Percentiles rank a stretch among this genome's conserved stretches.
phyloP scores from a whole-genome alignment of 2,329 filamentous ascomycete genomes.

The Fusarium sp. region DNA sequence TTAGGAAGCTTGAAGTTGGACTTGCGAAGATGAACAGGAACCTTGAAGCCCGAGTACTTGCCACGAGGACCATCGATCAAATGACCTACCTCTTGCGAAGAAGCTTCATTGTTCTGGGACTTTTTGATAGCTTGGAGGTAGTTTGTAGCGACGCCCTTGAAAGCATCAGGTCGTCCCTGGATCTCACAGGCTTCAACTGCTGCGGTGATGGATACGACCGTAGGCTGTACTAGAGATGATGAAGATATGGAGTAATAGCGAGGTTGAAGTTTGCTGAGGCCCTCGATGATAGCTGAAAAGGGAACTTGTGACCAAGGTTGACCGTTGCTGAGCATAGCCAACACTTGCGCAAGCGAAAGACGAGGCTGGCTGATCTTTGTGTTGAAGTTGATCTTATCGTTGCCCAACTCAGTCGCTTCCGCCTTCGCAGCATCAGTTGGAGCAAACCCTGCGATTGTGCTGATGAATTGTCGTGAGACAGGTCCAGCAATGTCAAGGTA shows the following conservation, averaged over 20 bases:
- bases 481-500: constrained; percentile 19
- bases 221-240: constrained; percentile 23
- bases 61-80: not conserved
- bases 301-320: not conserved
- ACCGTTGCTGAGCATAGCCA: not conserved
- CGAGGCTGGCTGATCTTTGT: not conserved
- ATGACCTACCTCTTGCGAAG: not conserved
- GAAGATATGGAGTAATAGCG: constrained; percentile 38
- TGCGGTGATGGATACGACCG: constrained; percentile 11
- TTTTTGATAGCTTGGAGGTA: constrained; percentile 22
- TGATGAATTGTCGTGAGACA: constrained; percentile 13
- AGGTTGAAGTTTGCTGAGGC: constrained; percentile 19
- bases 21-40: constrained; percentile 5
- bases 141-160: constrained; percentile 19
- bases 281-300: constrained; percentile 21
- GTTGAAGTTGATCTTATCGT: not conserved
- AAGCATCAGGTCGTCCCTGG: not conserved
- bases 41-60: not conserved
- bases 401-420: not conserved
- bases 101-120: not conserved
- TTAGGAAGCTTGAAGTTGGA: constrained; percentile 16
- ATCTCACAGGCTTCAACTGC: constrained; percentile 12
- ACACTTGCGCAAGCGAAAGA: not conserved
- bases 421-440: not conserved
- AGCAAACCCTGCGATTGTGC: not conserved